Base-by-base conservation (phyloP, 148 eudicot species). In the Chenopodium formosanum region DNA sequence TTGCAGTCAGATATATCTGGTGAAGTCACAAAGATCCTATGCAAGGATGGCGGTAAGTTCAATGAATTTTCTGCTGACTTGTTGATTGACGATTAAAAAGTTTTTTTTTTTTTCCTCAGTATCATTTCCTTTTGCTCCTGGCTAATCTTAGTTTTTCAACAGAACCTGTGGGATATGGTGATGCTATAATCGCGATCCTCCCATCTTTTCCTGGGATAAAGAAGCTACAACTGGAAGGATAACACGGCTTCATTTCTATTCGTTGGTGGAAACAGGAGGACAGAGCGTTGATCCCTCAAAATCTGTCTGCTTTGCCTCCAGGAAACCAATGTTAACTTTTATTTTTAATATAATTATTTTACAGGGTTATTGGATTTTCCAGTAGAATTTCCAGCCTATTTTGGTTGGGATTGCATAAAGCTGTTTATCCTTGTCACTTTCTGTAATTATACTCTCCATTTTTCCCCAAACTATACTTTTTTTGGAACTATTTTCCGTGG, bases 161-260 rank as follows among this genome's bases (percentile, higher is more conserved):
- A 92, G 97, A 91, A 27, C 90, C 97, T 52, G 93, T 94, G 44
- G 98, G 98, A 77, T 94, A 88, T 82, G 93, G 92, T 52, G 98
- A 94, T 86, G 84, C 98, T 85, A 84, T 94, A 16, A 87, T 92
- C 68, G 92, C 90, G 11, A 88, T 94, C 84, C 97, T 92, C 75
- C 98, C 97, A 78, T 92, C 98, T 53, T 94, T 94, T 78, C 97
- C 97, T 14, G 98, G 98, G 70, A 92, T 94, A 73, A 90, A 90
- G 87, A 88, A 83, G 86, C 91, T 90, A 77, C 72, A 56, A 22
- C 40, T 31, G 63, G 74, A 71, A 60, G 71, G 78, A 67, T 66
- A 82, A 65, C 73, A 77, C 40, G 71, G 53, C 5, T 27, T 27
- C 12, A 68, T 17, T 37, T 60, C 3, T 50, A 50, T 27, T 50